Base-by-base conservation (phyloP, 768 basidiomycete genomes). In the Suillus weaverae region DNA sequence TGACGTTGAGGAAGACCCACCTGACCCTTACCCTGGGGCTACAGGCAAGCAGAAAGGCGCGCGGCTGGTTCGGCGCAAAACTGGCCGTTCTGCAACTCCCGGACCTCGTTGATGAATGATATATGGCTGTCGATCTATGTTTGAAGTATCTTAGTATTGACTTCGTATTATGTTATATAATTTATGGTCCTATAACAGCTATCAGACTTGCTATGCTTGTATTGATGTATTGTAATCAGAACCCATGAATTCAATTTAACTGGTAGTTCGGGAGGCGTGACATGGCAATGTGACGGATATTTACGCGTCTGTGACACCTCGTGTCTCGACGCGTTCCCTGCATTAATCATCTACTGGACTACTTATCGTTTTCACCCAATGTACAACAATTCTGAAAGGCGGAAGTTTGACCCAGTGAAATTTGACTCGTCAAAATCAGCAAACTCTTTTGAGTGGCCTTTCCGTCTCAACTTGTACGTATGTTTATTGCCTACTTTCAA, bases 391-490 rank as follows among this genome's bases (percentile, higher is more conserved):
- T 71, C 10, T 3, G 61, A 74, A 18, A 62, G 62, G 41, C 62
- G 62, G 20, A 30, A 51, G 30, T 62, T 68, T 13, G 55, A 11
- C 32, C 33, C 53, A 54, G 32, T 11, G 32, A 54, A 33, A 54
- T 54, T 18, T 32, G 30, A 51, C 14, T 30, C 32, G 10, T 13
- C 8, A 35, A 67, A 64, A 44, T 30, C 10, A 36, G 36, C 36
- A 61, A 48, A 59, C n/a, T 22, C 20, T 11, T 26, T 8, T 26
- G 62, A 55, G 16, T 92, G 92, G 72, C 89, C 89, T 2, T 80
- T 84, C 74, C 79, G 88, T 54, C 82, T 95, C 33, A 96, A 91
- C 80, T 94, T 97, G 94, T 95, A 71, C 65, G 84, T 79, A 48
- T 50, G 30, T 59, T 41, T 56, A 22, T 60, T 20, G 55, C 61